Base-by-base conservation (phyloP, 805 yeast genomes). In the Saturnispora kantuleensis region DNA sequence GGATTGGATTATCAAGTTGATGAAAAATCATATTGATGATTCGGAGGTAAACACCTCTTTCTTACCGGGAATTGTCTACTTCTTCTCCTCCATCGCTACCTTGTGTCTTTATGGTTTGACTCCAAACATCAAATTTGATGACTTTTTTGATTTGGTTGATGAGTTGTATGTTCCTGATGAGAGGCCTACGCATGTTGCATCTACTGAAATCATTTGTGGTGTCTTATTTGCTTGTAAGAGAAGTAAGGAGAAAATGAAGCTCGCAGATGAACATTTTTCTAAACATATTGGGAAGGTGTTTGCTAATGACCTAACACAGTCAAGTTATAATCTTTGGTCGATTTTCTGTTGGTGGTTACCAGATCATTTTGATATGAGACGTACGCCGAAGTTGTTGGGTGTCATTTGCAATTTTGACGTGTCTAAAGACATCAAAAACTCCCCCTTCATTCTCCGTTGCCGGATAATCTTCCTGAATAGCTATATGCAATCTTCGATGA, bases 291-390 rank as follows among this genome's bases (percentile, higher is more conserved):
- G 56, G 0, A 51, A 57, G 0, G 70, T 79, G 4, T 67, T 86
- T 31, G 65, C 68, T 6, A 63, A 70, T 31, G 85, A 81, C 38
- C 60, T 90, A 45, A 74, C 85, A 1, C 94, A 87, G 3, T 93
- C 88, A 30, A 81, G 80, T 3, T 62, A 71, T 33, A 74, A 71
- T 15, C 77, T 84, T 35, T 93, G 97, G 97, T 69, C 70, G 31
- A 73, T 86, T 0, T 74, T 85, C 41, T 68, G 81, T 3, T 81
- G 86, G 81, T 82, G 87, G 84, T 56, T 78, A 1, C 83, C 87
- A 0, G 60, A 77, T 0, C 80, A 76, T 52, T 67, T 78, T 33
- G 94, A 85, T 58, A 51, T 70, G 40, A 73, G 96, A 56, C 71
- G 96, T 47, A 71, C 76, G 44, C 79, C 81, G 11, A 68, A 70